A percentile compares a stretch with the other conserved stretches of the same genome.
Conservation (phyloP, 148 eudicot genomes). For the Salicornia ramosissima region DNA sequence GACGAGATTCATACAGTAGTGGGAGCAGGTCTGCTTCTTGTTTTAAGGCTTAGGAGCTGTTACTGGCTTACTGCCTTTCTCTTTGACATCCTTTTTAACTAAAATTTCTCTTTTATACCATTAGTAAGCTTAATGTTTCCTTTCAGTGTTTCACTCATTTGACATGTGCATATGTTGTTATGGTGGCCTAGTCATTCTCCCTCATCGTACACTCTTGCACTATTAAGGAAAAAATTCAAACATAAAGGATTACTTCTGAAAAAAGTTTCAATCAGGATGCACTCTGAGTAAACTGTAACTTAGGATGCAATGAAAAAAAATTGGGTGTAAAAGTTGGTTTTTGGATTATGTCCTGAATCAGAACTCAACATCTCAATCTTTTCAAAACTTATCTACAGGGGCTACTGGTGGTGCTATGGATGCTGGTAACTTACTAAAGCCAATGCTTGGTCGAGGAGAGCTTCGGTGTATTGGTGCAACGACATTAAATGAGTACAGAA, state of each 20-base stretch:
- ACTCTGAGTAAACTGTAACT: neutral
- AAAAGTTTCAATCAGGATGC: neutral
- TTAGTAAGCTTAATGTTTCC: too few relatives aligned
- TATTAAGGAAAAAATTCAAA: neutral
- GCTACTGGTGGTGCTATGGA: constrained; percentile 93
- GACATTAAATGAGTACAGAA: constrained; percentile 84
- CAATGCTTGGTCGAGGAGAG: constrained; percentile 96
- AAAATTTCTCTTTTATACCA: neutral
- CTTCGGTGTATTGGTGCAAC: constrained; percentile 97
- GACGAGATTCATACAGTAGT: constrained; percentile 98
- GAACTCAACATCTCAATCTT: neutral
- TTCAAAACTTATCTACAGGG: constrained; percentile 33
- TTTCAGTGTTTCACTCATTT: neutral
- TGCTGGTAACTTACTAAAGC: constrained; percentile 83
- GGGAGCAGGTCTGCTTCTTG: constrained; percentile 73
- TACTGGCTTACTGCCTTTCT: neutral
- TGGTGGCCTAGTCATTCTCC: neutral
- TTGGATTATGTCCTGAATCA: neutral
- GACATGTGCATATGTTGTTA: neutral
- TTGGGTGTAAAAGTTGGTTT: constrained; percentile 4
- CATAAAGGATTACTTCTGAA: neutral
- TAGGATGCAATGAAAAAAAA: neutral
- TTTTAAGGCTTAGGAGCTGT: neutral
- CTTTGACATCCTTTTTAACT: neutral
- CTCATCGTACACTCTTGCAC: too few relatives aligned